Base-by-base conservation (phyloP, 2,329 filamentous ascomycete species). In the Calonectria fujianensis region DNA sequence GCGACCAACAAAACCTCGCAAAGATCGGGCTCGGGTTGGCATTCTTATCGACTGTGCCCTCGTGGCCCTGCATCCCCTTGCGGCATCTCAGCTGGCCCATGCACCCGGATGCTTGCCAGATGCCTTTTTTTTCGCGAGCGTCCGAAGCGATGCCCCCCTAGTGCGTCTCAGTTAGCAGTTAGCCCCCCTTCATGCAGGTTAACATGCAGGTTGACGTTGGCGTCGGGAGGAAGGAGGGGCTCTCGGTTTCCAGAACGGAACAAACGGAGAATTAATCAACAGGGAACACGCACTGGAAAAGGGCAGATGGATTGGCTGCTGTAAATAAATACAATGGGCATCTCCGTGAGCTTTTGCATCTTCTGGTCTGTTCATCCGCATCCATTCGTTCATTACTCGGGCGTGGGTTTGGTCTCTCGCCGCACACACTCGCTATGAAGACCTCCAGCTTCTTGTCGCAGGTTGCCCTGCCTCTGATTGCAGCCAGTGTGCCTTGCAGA, bases 391-490 rank as follows among this genome's bases (percentile, higher is more conserved):
- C 35, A 20, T 29, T 27, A 37, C n/a, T 48, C 27, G 35, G 27
- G 35, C 29, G 54, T 9, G 54, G 51, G 20, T 45, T 37, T 29
- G 20, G 41, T 18, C 32, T 14, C 54, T 50, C 41, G 41, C 41
- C 41, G 13, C 13, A 57, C 39, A 59, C 48, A 32, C 35, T 48
- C 66, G 59, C 59, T 29, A 80, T 80, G 79, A 80, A 74, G 71
- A 52, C 76, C 68, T 52, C 67, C 5, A 59, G 50, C 16, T 70
- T 73, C 16, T 13, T 77, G 11, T 54, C 66, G 18, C 64, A 51
- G 70, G 73, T 74, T 41, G 37, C 77, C 48, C 27, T 79, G 61
- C 69, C 79, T 67, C 41, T 80, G 29, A 57, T 74, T 59, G 70
- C 72, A 39, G n/a, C 70, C 29, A 50, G 73, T 35, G 63, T 68